Percentiles rank a stretch among this genome's conserved stretches.
Evolutionary conservation across 164 flowering plant genomes (phyloP).

Genomic region (Umbilicus rupestris): DNA sequence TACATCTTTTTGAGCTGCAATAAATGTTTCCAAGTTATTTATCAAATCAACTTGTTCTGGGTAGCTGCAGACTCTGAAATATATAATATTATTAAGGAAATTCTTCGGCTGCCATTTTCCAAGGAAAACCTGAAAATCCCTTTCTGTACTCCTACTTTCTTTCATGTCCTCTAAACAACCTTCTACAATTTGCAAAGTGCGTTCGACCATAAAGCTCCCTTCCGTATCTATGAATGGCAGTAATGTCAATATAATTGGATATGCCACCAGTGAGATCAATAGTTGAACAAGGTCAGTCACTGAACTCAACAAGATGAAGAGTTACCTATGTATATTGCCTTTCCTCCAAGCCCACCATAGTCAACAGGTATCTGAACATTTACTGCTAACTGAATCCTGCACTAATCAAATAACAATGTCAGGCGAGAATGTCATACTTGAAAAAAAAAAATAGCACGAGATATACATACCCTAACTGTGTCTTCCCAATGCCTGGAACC

Average conservation of each 20-base stretch:
- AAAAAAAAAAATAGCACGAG: constrained; percentile 3
- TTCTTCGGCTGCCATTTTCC: constrained; percentile 36
- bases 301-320: background rate
- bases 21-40: constrained; percentile 74
- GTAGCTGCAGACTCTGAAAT: constrained; percentile 83
- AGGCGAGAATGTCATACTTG: background rate
- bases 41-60: constrained; percentile 82
- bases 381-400: constrained; percentile 90
- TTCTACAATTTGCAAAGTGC: constrained; percentile 80
- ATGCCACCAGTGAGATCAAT: no score
- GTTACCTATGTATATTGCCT: constrained; percentile 83
- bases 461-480: constrained; percentile 72
- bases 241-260: background rate
- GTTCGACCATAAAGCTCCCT: constrained; percentile 98
- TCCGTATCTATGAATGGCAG: constrained; percentile 61
- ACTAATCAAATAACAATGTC: background rate
- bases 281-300: background rate
- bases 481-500: constrained; percentile 96
- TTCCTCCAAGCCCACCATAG: constrained; percentile 85
- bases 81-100: constrained; percentile 64
- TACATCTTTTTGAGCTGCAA: constrained; percentile 79
- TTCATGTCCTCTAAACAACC: constrained; percentile 58
- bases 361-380: constrained; percentile 90
- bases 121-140: constrained; percentile 26
- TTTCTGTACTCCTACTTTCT: constrained; percentile 22